Evolutionary conservation across 2,329 filamentous ascomycete genomes (phyloP).

Genomic region (Diaporthe ilicicola): DNA sequence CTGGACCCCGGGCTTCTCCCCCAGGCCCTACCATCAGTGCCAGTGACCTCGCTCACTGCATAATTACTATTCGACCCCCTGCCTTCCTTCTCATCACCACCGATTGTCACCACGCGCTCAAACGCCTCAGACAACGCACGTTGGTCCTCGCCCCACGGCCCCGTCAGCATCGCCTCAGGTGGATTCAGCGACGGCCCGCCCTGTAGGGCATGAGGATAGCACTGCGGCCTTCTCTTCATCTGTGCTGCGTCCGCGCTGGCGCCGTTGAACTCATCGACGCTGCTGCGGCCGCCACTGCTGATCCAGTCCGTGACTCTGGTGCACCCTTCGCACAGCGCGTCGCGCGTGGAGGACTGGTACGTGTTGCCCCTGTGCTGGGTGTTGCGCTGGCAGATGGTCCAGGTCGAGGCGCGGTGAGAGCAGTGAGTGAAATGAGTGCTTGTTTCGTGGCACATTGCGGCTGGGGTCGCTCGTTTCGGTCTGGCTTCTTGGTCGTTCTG

Average conservation of each 20-base stretch:
- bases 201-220: not conserved
- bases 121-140: conserved; percentile 6
- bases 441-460: not conserved
- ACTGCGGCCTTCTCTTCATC: not conserved
- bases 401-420: not conserved
- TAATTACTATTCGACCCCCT: no score
- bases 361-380: not conserved
- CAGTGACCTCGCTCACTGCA: not conserved
- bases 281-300: not conserved
- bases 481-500: not conserved
- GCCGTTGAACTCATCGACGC: not conserved
- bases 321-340: not conserved
- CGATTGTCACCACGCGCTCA: not conserved
- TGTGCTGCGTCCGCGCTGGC: not conserved
- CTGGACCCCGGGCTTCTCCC: not conserved
- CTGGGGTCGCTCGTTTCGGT: not conserved
- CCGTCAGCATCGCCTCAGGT: not conserved
- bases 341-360: not conserved
- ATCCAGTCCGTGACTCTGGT: not conserved
- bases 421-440: not conserved
- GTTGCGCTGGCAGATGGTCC: not conserved
- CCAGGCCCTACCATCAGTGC: no score
- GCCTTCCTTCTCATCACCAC: not conserved
- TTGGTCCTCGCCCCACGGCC: not conserved
- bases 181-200: no score